Conservation (phyloP, 345 rosid species). For the Citrus reticulata region DNA sequence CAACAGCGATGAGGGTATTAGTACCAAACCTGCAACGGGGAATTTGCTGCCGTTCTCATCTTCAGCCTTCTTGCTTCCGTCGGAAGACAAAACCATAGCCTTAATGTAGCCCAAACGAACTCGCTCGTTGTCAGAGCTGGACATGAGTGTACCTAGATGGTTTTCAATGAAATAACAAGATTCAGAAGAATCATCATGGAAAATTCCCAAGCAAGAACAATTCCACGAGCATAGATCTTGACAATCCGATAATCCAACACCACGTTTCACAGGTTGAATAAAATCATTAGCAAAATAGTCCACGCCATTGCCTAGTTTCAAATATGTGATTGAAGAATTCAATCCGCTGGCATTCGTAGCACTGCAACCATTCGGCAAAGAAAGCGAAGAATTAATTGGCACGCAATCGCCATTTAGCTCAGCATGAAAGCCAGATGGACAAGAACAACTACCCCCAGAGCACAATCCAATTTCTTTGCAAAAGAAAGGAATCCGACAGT, state of each 20-base stretch:
- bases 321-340: constrained; percentile 6
- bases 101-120: constrained; percentile 16
- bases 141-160: constrained; percentile 14
- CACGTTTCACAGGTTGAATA: background rate
- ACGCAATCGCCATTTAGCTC: background rate
- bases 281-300: constrained; percentile 15
- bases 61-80: background rate
- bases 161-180: constrained; percentile 12
- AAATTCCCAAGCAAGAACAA: constrained; percentile 20
- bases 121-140: background rate
- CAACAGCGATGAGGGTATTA: constrained; percentile 8
- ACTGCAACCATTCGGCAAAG: background rate
- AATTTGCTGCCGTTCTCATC: background rate
- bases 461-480: constrained; percentile 11
- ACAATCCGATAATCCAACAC: background rate
- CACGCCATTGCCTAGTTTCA: background rate
- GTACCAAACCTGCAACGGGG: constrained; percentile 15
- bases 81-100: background rate
- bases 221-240: constrained; percentile 11
- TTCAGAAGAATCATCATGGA: background rate
- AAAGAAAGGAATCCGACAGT: constrained; percentile 8
- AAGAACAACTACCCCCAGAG: background rate
- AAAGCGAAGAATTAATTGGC: background rate
- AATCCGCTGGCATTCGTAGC: background rate
- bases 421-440: constrained; percentile 6